These are phyloP conservation scores for Aureobasidium sp. DNA, from an alignment of 2,329 filamentous ascomycete genomes.

Conservation along the genomic window DNA sequence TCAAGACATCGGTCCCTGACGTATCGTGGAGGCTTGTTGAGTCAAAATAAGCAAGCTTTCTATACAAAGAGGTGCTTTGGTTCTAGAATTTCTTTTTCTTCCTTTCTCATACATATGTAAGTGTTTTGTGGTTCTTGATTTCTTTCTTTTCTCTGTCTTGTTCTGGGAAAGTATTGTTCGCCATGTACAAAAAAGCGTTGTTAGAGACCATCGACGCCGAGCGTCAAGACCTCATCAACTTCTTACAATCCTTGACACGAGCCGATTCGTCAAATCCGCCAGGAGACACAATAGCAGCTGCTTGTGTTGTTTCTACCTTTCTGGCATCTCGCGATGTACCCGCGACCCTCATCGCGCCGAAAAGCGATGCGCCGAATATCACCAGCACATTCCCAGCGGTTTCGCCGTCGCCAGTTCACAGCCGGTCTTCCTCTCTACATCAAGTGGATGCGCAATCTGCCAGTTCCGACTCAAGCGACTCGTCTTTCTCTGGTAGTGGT, in stretches of 20 bases:
- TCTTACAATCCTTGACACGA: constrained; percentile 31
- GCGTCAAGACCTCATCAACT: constrained; percentile 23
- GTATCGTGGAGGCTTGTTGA: background rate
- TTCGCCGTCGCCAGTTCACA: constrained; percentile 5
- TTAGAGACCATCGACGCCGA: constrained; percentile 26
- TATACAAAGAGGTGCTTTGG: background rate
- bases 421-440: background rate
- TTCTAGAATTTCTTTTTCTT: too few relatives aligned
- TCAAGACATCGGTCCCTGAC: constrained; percentile 1
- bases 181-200: constrained; percentile 22
- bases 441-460: constrained; percentile 10
- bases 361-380: constrained; percentile 30
- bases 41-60: constrained; percentile 13
- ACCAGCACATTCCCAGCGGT: constrained; percentile 27
- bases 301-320: constrained; percentile 29
- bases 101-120: background rate
- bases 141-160: background rate
- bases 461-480: background rate
- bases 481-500: background rate
- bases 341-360: constrained; percentile 27
- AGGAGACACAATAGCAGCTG: constrained; percentile 32
- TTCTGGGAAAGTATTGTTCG: background rate
- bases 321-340: constrained; percentile 24
- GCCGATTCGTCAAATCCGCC: constrained; percentile 35
- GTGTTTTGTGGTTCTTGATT: background rate